These are phyloP conservation scores for Skeletonema menzelii DNA, from an alignment of 108 stramenopile species.

Conservation along the genomic window DNA sequence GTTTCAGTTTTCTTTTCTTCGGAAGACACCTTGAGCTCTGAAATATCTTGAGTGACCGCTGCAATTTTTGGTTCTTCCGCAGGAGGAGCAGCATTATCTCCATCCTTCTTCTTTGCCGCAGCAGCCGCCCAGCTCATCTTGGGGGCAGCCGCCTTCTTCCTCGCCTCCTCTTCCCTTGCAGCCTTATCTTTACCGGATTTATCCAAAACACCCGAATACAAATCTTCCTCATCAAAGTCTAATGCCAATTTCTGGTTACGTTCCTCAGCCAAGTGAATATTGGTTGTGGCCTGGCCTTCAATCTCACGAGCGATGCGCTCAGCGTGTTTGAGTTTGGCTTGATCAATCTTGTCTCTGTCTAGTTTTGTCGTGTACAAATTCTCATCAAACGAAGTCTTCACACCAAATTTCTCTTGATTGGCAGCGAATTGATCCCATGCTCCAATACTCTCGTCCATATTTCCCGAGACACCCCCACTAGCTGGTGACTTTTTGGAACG, in stretches of 20 bases:
- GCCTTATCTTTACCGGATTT: constrained; percentile 58
- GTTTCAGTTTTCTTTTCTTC: constrained; percentile 29
- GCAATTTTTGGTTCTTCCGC: neutral
- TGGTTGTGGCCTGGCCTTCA: constrained; percentile 72
- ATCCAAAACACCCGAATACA: constrained; percentile 82
- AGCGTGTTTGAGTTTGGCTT: constrained; percentile 61
- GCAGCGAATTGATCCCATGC: constrained; percentile 92
- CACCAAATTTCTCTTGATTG: constrained; percentile 86
- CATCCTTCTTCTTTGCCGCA: constrained; percentile 42
- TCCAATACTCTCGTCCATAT: constrained; percentile 64
- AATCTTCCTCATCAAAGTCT: constrained; percentile 90
- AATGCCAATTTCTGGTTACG: constrained; percentile 74
- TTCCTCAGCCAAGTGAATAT: constrained; percentile 94
- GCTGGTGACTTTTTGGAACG: constrained; percentile 13
- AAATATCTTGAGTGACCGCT: neutral
- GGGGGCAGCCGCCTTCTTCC: constrained; percentile 9
- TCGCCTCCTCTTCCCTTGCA: neutral
- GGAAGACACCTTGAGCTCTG: constrained; percentile 3
- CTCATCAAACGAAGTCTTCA: constrained; percentile 90
- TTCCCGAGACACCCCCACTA: constrained; percentile 30
- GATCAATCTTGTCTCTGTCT: constrained; percentile 72
- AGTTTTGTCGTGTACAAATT: constrained; percentile 95
- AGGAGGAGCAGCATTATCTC: constrained; percentile 34
- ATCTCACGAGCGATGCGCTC: constrained; percentile 92
- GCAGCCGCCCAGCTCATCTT: constrained; percentile 54